Evolutionary conservation across 352 stramenopile genomes (phyloP).

Genomic region (Globisporangium spinosum): DNA sequence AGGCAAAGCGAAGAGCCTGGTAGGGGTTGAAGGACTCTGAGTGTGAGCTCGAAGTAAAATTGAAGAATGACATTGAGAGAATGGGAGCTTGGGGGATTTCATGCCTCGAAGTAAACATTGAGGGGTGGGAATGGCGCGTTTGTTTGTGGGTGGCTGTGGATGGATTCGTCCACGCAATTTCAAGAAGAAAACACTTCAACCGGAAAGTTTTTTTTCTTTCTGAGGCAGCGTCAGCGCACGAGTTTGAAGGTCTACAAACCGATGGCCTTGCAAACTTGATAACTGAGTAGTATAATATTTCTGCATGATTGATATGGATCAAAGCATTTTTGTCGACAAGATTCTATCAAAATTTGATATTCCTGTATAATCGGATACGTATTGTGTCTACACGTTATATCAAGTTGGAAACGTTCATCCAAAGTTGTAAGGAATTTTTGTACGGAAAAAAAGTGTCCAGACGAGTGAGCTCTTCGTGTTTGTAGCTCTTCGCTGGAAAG

Average conservation of each 20-base stretch:
- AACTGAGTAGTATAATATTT: too few species aligned
- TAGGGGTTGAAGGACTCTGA: not conserved
- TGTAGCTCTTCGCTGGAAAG: not conserved
- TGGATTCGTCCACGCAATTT: not conserved
- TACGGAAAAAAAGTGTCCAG: not conserved
- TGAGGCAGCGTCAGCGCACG: not conserved
- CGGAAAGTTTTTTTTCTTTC: not conserved
- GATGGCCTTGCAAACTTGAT: too few species aligned
- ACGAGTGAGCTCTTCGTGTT: not conserved
- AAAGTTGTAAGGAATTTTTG: not conserved
- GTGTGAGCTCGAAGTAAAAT: not conserved
- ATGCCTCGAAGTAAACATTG: not conserved
- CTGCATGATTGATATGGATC: too few species aligned
- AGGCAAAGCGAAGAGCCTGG: not conserved
- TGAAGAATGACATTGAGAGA: not conserved
- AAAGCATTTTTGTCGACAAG: too few species aligned
- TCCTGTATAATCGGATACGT: too few species aligned
- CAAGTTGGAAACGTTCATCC: too few species aligned
- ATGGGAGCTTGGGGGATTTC: not conserved
- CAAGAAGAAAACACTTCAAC: not conserved
- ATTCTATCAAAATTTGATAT: too few species aligned
- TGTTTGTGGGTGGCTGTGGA: too few species aligned
- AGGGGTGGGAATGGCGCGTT: not conserved
- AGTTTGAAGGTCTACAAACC: not conserved
- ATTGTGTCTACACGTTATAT: too few species aligned